phyloP scores from a whole-genome alignment of 2,329 filamentous ascomycete genomes.

The Sporothrix inflata region DNA sequence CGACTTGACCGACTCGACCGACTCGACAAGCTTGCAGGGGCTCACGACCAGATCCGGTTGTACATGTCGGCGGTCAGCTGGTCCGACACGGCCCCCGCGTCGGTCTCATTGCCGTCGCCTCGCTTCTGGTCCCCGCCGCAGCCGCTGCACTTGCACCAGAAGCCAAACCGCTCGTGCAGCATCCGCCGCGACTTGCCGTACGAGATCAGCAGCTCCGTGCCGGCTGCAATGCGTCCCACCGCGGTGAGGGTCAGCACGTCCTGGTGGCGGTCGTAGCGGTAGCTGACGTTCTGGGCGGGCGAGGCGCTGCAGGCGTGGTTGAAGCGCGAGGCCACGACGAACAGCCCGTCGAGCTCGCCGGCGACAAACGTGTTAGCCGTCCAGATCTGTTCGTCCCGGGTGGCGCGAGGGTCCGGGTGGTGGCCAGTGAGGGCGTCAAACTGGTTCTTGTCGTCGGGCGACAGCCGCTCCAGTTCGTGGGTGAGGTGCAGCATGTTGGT shows the following conservation, averaged over 20 bases:
- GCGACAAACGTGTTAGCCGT: slow-evolving; percentile 38
- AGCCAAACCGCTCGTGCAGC: slow-evolving; percentile 35
- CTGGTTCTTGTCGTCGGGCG: slow-evolving; percentile 38
- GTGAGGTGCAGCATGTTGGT: slow-evolving; percentile 40
- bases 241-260: slow-evolving; percentile 49
- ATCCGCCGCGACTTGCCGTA: slow-evolving; percentile 34
- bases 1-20: too few species aligned
- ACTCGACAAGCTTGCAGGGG: too few species aligned
- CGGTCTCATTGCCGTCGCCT: neutral
- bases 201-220: slow-evolving; percentile 36
- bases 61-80: slow-evolving; percentile 22
- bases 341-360: slow-evolving; percentile 31
- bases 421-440: slow-evolving; percentile 45
- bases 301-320: slow-evolving; percentile 57
- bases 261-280: slow-evolving; percentile 44
- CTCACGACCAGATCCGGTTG: slow-evolving; percentile 24
- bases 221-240: slow-evolving; percentile 22
- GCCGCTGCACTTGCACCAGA: slow-evolving; percentile 35
- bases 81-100: neutral
- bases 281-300: slow-evolving; percentile 49
- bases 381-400: slow-evolving; percentile 36
- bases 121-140: slow-evolving; percentile 28
- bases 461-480: slow-evolving; percentile 44
- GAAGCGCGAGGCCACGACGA: slow-evolving; percentile 56
- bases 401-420: slow-evolving; percentile 32